These are phyloP conservation scores for Cubamyces lactineus DNA, from an alignment of 768 basidiomycete species.

Conservation along the genomic window DNA sequence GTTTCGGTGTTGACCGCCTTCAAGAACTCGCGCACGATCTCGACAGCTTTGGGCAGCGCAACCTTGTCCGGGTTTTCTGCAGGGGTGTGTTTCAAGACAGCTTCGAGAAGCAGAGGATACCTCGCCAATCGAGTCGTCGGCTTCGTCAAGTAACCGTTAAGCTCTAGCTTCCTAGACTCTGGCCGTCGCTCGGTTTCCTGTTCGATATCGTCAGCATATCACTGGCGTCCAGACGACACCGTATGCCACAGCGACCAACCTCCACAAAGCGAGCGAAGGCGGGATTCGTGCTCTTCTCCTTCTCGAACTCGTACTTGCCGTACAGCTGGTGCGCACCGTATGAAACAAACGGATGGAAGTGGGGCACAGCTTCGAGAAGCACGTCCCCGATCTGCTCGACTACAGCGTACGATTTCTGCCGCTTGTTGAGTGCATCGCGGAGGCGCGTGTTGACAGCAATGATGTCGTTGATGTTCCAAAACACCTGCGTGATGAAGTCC, in stretches of 20 bases:
- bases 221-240: background rate
- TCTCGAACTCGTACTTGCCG: constrained; percentile 99
- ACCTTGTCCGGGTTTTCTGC: constrained; percentile 89
- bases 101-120: constrained; percentile 91
- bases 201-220: background rate
- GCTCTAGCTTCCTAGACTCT: constrained; percentile 93
- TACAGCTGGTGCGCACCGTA: constrained; percentile 98
- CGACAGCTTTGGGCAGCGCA: constrained; percentile 73
- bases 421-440: constrained; percentile 91
- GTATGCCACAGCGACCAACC: constrained; percentile 49
- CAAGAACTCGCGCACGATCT: constrained; percentile 80
- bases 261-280: constrained; percentile 96
- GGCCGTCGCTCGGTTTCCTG: constrained; percentile 90
- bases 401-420: constrained; percentile 93
- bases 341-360: constrained; percentile 90
- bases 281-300: constrained; percentile 92
- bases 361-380: constrained; percentile 80
- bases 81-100: constrained; percentile 88
- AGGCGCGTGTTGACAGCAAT: constrained; percentile 88
- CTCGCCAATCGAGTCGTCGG: constrained; percentile 97
- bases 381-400: constrained; percentile 93
- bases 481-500: constrained; percentile 91
- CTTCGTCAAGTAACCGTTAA: constrained; percentile 98
- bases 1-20: constrained; percentile 89
- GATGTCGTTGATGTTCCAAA: constrained; percentile 97